Percentiles rank a stretch among this genome's conserved stretches.
phyloP scores from a whole-genome alignment of 2,329 filamentous ascomycete species.

The Fusarium begoniae region DNA sequence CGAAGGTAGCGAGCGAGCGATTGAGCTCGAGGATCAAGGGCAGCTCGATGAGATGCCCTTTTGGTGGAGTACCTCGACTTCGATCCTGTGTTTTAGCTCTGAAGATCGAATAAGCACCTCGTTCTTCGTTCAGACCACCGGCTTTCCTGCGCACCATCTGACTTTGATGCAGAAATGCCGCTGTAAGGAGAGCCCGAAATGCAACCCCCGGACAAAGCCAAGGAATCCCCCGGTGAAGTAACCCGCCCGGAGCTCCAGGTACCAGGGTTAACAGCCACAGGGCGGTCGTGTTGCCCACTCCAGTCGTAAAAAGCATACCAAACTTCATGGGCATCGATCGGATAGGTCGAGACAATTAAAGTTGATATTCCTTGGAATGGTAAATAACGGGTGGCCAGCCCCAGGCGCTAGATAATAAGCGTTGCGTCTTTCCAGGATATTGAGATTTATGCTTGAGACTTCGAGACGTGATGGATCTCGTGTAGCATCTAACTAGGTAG shows the following conservation, averaged over 20 bases:
- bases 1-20: neutral
- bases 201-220: conserved; percentile 34
- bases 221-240: conserved; percentile 35
- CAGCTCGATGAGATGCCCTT: neutral
- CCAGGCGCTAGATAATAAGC: conserved; percentile 35
- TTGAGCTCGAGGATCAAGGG: conserved; percentile 8
- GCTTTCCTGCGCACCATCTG: conserved; percentile 17
- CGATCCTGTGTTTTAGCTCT: conserved; percentile 8
- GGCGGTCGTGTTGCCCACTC: conserved; percentile 18
- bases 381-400: conserved; percentile 38
- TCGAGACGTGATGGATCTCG: conserved; percentile 21
- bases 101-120: conserved; percentile 4
- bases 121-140: conserved; percentile 8
- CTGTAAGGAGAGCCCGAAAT: conserved; percentile 37
- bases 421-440: conserved; percentile 12
- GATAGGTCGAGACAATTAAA: conserved; percentile 11
- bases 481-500: neutral
- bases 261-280: conserved; percentile 28
- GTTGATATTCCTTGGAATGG: conserved; percentile 31
- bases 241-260: conserved; percentile 32
- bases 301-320: neutral
- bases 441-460: conserved; percentile 2
- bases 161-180: conserved; percentile 28
- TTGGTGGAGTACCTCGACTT: conserved; percentile 17
- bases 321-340: neutral